phyloP scores from a whole-genome alignment of 1,284 basidiomycete genomes.

The Ceraceosorus guamensis region DNA sequence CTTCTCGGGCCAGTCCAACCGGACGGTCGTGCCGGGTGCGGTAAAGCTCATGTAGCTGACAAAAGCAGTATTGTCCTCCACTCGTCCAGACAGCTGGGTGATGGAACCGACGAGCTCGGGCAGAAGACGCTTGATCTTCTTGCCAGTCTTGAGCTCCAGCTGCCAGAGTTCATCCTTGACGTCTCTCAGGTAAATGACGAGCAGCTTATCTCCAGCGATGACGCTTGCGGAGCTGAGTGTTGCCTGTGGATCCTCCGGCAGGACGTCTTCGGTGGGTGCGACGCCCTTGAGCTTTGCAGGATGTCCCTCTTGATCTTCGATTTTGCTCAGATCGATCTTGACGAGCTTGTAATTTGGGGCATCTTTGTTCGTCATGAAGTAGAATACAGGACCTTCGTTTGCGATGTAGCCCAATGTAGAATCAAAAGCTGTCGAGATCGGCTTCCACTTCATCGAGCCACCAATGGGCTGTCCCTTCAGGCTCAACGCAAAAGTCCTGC shows the following conservation, averaged over 20 bases:
- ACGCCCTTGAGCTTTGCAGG: constrained; percentile 28
- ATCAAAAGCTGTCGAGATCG: constrained; percentile 34
- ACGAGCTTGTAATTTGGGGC: constrained; percentile 43
- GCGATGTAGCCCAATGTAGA: constrained; percentile 34
- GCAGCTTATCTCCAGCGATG: constrained; percentile 59
- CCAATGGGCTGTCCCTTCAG: constrained; percentile 20
- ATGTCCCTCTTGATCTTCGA: constrained; percentile 22
- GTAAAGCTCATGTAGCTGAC: constrained; percentile 65
- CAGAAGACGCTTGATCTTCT: constrained; percentile 58
- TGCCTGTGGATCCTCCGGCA: constrained; percentile 62
- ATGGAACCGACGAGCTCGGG: constrained; percentile 65
- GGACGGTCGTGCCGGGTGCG: constrained; percentile 60
- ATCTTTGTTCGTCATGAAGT: constrained; percentile 44
- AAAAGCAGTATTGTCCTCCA: constrained; percentile 63
- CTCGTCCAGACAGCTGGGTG: constrained; percentile 54
- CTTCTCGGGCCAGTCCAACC: constrained; percentile 25
- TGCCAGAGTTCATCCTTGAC: constrained; percentile 77
- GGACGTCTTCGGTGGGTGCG: constrained; percentile 53
- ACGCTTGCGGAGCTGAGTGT: constrained; percentile 58
- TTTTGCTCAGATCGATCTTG: constrained; percentile 21
- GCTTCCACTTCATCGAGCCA: constrained; percentile 31
- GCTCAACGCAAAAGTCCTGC: constrained; percentile 27
- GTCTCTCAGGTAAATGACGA: constrained; percentile 66
- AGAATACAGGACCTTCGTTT: constrained; percentile 40
- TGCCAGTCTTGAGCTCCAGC: constrained; percentile 58